Percentiles rank a stretch among this genome's conserved stretches.
Evolutionary conservation across 2,329 filamentous ascomycete species (phyloP).

Genomic region (Escovopsis sp.): DNA sequence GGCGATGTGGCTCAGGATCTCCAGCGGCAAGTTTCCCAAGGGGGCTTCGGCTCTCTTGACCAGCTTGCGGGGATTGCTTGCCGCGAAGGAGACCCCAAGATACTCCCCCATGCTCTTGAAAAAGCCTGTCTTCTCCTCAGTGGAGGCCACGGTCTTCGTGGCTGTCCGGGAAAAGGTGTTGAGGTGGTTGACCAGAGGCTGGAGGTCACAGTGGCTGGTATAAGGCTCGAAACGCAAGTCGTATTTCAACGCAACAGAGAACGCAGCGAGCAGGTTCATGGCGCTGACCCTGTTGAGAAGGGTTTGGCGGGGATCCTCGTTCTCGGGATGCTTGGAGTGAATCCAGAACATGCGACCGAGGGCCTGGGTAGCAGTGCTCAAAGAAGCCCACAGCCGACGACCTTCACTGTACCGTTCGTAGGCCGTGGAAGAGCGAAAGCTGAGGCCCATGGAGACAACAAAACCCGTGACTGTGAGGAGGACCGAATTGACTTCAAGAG

Average conservation of each 20-base stretch:
- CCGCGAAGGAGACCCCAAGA: slow-evolving; percentile 61
- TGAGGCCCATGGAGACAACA: slow-evolving; percentile 64
- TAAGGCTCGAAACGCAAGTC: slow-evolving; percentile 74
- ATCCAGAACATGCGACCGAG: slow-evolving; percentile 75
- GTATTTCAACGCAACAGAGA: slow-evolving; percentile 66
- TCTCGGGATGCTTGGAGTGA: slow-evolving; percentile 46
- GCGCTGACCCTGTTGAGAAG: slow-evolving; percentile 57
- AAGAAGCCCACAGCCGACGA: slow-evolving; percentile 46
- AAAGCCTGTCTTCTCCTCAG: slow-evolving; percentile 28
- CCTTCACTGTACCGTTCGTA: slow-evolving; percentile 60
- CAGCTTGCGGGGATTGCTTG: slow-evolving; percentile 62
- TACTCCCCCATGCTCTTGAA: slow-evolving; percentile 58
- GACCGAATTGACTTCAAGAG: slow-evolving; percentile 20
- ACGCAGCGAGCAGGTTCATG: slow-evolving; percentile 66
- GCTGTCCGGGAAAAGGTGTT: slow-evolving; percentile 56
- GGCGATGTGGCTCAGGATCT: slow-evolving; percentile 61
- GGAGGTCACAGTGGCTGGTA: slow-evolving; percentile 59
- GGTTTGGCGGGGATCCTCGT: slow-evolving; percentile 43
- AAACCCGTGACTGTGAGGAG: slow-evolving; percentile 68
- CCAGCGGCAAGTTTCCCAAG: slow-evolving; percentile 69
- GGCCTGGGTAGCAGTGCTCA: slow-evolving; percentile 48
- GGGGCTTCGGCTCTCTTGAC: slow-evolving; percentile 60
- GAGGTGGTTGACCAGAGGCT: slow-evolving; percentile 56
- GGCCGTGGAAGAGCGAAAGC: slow-evolving; percentile 62
- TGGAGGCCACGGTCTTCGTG: slow-evolving; percentile 23